Percentiles rank a stretch among this genome's conserved stretches.
phyloP scores from a whole-genome alignment of 768 basidiomycete genomes.

The Tricholoma saponaceum region DNA sequence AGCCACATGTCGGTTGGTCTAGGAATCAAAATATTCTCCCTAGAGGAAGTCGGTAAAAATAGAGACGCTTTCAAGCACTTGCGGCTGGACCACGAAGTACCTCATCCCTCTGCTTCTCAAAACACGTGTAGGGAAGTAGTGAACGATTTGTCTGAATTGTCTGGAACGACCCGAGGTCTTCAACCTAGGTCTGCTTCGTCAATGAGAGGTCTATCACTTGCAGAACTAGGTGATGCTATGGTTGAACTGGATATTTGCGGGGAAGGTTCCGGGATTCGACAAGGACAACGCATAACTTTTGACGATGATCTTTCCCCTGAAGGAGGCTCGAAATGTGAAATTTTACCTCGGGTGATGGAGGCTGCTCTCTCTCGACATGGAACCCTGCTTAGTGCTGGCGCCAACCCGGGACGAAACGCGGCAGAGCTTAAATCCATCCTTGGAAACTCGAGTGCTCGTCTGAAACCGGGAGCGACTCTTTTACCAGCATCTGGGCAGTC shows the following conservation, averaged over 20 bases:
- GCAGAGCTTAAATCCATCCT: constrained; percentile 60
- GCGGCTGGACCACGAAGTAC: background rate
- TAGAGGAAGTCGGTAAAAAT: background rate
- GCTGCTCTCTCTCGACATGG: constrained; percentile 37
- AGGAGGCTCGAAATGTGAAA: constrained; percentile 19
- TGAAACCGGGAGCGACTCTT: constrained; percentile 51
- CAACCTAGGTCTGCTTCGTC: constrained; percentile 27
- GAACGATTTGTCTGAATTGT: background rate
- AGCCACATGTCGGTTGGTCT: background rate
- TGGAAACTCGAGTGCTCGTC: constrained; percentile 53
- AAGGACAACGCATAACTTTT: constrained; percentile 34
- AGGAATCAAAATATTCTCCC: background rate
- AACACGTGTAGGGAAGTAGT: background rate
- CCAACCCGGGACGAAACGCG: constrained; percentile 43
- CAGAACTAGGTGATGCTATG: constrained; percentile 44
- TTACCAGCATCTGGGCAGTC: constrained; percentile 25
- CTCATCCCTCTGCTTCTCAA: constrained; percentile 7
- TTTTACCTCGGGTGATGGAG: constrained; percentile 23
- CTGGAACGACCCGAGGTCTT: background rate
- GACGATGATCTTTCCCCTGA: background rate
- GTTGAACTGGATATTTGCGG: constrained; percentile 37
- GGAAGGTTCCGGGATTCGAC: constrained; percentile 32
- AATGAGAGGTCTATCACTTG: constrained; percentile 45
- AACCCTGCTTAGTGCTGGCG: constrained; percentile 52
- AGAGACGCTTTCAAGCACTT: background rate